Conservation (phyloP, 1,284 basidiomycete species). For the Wolfiporia cocos region DNA sequence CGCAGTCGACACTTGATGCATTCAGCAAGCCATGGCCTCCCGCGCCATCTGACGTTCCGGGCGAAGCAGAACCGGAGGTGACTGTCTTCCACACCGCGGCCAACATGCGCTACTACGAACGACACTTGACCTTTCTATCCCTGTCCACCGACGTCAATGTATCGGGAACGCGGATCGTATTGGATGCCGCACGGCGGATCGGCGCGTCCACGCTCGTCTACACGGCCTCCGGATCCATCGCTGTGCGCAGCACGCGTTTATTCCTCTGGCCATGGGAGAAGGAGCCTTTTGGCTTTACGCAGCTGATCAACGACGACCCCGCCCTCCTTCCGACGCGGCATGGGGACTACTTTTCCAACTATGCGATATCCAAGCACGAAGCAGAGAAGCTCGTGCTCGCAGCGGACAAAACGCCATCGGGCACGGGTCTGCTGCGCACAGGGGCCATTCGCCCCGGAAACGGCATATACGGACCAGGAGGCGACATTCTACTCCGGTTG, state of each 20-base stretch:
- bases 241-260: conserved; percentile 46
- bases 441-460: conserved; percentile 72
- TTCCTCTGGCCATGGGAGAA: conserved; percentile 68
- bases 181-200: conserved; percentile 37
- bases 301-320: conserved; percentile 54
- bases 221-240: conserved; percentile 58
- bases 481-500: conserved; percentile 58
- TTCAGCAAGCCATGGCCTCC: conserved; percentile 61
- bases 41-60: conserved; percentile 3
- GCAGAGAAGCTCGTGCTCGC: conserved; percentile 52
- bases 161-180: conserved; percentile 55
- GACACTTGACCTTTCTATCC: conserved; percentile 40
- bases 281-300: conserved; percentile 47
- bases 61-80: conserved; percentile 30
- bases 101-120: conserved; percentile 71
- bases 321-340: conserved; percentile 38
- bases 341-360: conserved; percentile 64
- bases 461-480: conserved; percentile 66
- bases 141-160: conserved; percentile 59
- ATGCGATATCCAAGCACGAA: conserved; percentile 51
- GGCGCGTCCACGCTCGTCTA: conserved; percentile 50
- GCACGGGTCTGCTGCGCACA: conserved; percentile 41
- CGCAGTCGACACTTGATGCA: conserved; percentile 44
- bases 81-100: conserved; percentile 73
- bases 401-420: conserved; percentile 40